Conservation (phyloP, 2,329 filamentous ascomycete genomes). For the Magnaporthiopsis rhizophila region DNA sequence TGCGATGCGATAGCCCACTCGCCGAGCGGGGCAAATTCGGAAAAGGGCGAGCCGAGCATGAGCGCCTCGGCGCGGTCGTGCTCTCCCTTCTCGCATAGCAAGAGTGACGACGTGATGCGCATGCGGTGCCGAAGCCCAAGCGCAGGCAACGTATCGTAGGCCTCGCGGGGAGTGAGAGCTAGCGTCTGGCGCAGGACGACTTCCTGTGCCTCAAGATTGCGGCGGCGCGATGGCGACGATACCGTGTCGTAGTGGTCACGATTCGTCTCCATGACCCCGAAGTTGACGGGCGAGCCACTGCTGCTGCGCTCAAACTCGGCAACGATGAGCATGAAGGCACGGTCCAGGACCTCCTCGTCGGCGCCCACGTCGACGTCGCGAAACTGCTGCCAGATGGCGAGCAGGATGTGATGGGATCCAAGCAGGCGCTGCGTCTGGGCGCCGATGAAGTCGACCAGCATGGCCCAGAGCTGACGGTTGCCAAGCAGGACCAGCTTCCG, state of each 20-base stretch:
- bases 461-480: slow-evolving; percentile 22
- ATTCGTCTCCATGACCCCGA: slow-evolving; percentile 6
- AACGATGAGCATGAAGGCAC: slow-evolving; percentile 6
- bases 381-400: slow-evolving; percentile 23
- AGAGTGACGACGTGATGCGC: slow-evolving; percentile 7
- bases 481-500: slow-evolving; percentile 27
- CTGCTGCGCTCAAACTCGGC: slow-evolving; percentile 6
- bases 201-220: slow-evolving; percentile 6
- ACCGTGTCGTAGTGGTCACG: slow-evolving; percentile 8
- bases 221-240: slow-evolving; percentile 5
- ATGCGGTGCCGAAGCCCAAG: slow-evolving; percentile 6
- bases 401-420: slow-evolving; percentile 21
- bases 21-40: slow-evolving; percentile 3
- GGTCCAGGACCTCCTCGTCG: slow-evolving; percentile 14
- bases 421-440: slow-evolving; percentile 23
- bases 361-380: slow-evolving; percentile 23
- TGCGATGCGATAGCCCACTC: slow-evolving; percentile 6
- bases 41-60: neutral
- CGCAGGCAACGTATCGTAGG: neutral
- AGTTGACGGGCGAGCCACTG: slow-evolving; percentile 4
- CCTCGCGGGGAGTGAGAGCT: neutral
- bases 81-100: slow-evolving; percentile 5
- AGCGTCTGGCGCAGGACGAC: neutral
- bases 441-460: slow-evolving; percentile 24
- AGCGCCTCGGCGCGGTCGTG: neutral